These are phyloP conservation scores for Candolleomyces eurysporus DNA, from an alignment of 768 basidiomycete species.

Conservation along the genomic window DNA sequence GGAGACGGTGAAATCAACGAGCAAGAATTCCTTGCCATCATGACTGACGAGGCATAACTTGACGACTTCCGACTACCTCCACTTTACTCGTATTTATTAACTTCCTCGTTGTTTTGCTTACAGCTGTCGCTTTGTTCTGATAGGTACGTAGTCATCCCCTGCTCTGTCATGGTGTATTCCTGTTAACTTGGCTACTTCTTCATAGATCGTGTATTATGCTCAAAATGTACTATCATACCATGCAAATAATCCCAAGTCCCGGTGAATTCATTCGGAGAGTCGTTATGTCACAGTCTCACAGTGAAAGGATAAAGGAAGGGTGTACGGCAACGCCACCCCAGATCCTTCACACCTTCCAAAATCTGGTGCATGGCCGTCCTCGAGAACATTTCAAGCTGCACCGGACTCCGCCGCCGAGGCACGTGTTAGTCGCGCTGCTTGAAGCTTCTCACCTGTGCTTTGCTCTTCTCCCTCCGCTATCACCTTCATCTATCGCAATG, in stretches of 20 bases:
- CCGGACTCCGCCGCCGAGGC: no score
- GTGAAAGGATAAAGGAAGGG: no score
- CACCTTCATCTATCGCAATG: no score
- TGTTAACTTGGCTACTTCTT: background rate
- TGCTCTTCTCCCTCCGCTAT: no score
- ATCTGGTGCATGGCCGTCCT: no score
- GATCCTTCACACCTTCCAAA: background rate
- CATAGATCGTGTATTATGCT: conserved; percentile 1
- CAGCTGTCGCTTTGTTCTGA: background rate
- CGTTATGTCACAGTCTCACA: no score
- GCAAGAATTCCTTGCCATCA: conserved; percentile 94
- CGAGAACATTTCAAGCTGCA: no score
- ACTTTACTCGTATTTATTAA: background rate
- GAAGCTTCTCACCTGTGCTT: no score
- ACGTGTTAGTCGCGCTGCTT: no score
- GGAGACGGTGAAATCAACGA: conserved; percentile 97
- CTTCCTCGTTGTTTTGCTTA: background rate
- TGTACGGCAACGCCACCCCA: background rate
- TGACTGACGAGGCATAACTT: conserved; percentile 83
- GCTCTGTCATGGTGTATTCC: background rate
- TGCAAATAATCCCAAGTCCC: background rate
- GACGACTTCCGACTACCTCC: background rate
- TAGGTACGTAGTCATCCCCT: background rate
- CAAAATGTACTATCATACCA: conserved; percentile 6
- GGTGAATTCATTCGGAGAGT: background rate